Base-by-base conservation (phyloP, 495 filamentous ascomycete genomes). In the Tuber brumale region DNA sequence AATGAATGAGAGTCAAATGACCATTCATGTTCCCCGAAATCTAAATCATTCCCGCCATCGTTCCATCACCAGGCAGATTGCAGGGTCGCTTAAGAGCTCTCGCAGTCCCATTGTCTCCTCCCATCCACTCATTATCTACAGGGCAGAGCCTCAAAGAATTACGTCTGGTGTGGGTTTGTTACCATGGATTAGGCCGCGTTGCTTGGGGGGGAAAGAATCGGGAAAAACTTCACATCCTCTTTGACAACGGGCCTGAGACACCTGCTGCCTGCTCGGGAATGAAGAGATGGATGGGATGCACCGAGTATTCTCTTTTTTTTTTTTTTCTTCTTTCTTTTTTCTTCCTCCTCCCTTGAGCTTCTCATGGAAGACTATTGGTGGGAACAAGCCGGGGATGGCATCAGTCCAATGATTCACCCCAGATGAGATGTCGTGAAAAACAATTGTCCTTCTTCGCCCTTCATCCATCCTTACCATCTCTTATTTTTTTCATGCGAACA, bases 21-120 rank as follows among this genome's bases (percentile, higher is more conserved):
- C 57, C 57, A 66, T 66, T 66, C 57, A 66, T 31, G 57, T 66
- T 6, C 57, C 31, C 12, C 4, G n/a, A 66, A 66, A 66, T 14
- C 3, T 9, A 66, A 66, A 66, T n/a, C 57, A 66, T 31, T 66
- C 57, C 57, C 57, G 57, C 57, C 31, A n/a, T 66, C 57, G 57
- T 66, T 66, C 57, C 57, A 66, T 66, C 23, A 31, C 57, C 57
- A 66, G 27, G 57, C 57, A 66, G 57, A 66, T 66, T 66, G 57
- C 57, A 66, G 57, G 57, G n/a, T 66, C 57, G 57, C 57, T 66
- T 66, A 31, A 2, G n/a, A 66, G 57, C 57, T 66, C 12, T 18
- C 57, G 27, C 57, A 16, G 12, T 66, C 57, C 57, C 27, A 66
- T 31, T 9, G 12, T 18, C 57, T 31, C 57, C 57, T 31, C 23